Base-by-base conservation (phyloP, 768 basidiomycete genomes). In the Russula griseocarnosa region DNA sequence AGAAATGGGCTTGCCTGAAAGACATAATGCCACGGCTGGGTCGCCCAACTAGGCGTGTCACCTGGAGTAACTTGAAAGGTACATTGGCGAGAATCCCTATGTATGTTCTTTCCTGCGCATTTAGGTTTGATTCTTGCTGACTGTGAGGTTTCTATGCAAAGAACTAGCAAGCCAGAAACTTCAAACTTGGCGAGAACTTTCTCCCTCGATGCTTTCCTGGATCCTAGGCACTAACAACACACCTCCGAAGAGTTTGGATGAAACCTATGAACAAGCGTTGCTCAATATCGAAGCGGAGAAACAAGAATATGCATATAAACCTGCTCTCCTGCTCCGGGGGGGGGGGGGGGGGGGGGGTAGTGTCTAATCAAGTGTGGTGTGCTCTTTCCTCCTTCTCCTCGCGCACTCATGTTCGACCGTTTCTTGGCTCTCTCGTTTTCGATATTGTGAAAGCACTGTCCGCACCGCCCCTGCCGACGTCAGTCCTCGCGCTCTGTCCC, bases 11-110 rank as follows among this genome's bases (percentile, higher is more conserved):
- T 42, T 44, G 61, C 64, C 0, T 52, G 49, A 6, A 65, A 65
- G n/a, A 61, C 55, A 34, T 61, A 65, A 47, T 51, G 58, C 64
- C 64, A 65, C 3, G 64, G 64, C 20, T 65, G 64, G 50, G 7
- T 32, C 10, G 64, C 64, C 55, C 60, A 65, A 52, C 64, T 36
- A 2, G 64, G 64, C 11, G 64, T 61, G 14, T 50, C 40, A 0
- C 60, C 60, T 20, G 64, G 64, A 6, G 42, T 38, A 36, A 65
- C 20, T 20, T 52, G 49, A 10, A 60, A 47, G 38, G n/a, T n/a
- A n/a, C n/a, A n/a, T n/a, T n/a, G n/a, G n/a, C n/a, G 28, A 44
- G 40, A n/a, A 44, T 32, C 55, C 11, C 40, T 44, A n/a, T 2
- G 55, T 61, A 36, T 18, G 34, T 55, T 46, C 22, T n/a, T 26